phyloP scores from a whole-genome alignment of 2,329 filamentous ascomycete genomes.

The Diaporthe longicolla region DNA sequence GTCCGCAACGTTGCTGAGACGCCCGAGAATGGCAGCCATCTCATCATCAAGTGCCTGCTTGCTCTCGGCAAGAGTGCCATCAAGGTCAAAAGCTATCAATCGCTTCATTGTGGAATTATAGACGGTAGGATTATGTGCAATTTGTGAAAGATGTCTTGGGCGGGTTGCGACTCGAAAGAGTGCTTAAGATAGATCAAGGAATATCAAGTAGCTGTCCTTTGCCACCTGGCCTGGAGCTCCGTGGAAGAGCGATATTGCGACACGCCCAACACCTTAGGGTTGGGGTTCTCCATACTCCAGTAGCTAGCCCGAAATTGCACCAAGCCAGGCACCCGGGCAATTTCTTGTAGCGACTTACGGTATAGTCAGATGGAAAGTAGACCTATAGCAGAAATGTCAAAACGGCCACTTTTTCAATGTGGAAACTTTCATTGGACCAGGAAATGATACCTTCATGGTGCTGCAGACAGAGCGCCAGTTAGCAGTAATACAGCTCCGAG shows the following conservation, averaged over 20 bases:
- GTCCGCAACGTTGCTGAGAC: slow-evolving; percentile 54
- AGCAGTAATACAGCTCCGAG: no score
- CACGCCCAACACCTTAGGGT: background rate
- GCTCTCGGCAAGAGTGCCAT: slow-evolving; percentile 43
- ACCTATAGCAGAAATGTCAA: no score
- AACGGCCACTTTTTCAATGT: no score
- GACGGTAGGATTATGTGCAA: background rate
- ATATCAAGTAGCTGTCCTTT: background rate
- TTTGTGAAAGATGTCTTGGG: background rate
- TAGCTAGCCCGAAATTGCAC: no score
- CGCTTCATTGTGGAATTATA: slow-evolving; percentile 31
- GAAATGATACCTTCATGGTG: no score
- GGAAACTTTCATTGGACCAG: no score
- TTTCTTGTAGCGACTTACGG: no score
- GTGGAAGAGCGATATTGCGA: no score
- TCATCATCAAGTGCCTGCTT: slow-evolving; percentile 41
- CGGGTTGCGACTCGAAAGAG: background rate
- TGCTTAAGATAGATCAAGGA: background rate
- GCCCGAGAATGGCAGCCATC: slow-evolving; percentile 40
- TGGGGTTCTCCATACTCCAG: background rate
- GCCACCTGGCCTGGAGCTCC: background rate
- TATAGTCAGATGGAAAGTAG: no score
- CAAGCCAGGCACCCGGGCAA: no score
- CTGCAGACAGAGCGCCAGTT: no score
- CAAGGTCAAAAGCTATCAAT: slow-evolving; percentile 42